A percentile compares a stretch with the other conserved stretches of the same genome.
These are phyloP conservation scores for Pythium phragmiticola DNA, from an alignment of 352 stramenopile species.

Conservation along the genomic window DNA sequence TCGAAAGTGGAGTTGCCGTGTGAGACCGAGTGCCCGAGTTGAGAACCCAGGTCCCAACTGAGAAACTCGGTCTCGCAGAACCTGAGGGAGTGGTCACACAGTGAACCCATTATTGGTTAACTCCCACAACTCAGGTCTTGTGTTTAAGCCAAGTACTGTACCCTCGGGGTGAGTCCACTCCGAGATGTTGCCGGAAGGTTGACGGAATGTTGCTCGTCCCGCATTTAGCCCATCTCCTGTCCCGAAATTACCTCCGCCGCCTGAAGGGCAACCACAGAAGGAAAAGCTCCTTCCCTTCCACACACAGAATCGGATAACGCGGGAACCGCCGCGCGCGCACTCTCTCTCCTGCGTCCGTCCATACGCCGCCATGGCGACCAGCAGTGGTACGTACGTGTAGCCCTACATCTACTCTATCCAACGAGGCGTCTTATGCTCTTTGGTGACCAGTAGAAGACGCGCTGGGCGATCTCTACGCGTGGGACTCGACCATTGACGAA, in stretches of 20 bases:
- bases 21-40: too few species aligned
- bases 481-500: constrained; percentile 67
- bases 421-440: constrained; percentile 8
- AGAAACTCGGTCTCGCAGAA: too few species aligned
- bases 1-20: too few species aligned
- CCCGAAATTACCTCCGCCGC: background rate
- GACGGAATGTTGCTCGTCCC: background rate
- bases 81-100: too few species aligned
- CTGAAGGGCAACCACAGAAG: background rate
- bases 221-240: background rate
- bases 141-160: too few species aligned
- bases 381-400: constrained; percentile 20
- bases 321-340: constrained; percentile 4
- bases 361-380: constrained; percentile 18
- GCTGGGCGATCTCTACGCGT: constrained; percentile 64
- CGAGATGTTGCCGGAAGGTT: background rate
- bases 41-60: too few species aligned
- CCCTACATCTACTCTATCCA: background rate
- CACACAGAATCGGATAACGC: constrained; percentile 1
- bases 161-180: too few species aligned
- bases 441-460: constrained; percentile 31
- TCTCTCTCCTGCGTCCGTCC: background rate
- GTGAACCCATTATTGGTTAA: too few species aligned
- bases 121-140: too few species aligned
- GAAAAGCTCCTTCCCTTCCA: background rate